These are phyloP conservation scores for Begonia loranthoides DNA, from an alignment of 306 rosid genomes.

Conservation along the genomic window DNA sequence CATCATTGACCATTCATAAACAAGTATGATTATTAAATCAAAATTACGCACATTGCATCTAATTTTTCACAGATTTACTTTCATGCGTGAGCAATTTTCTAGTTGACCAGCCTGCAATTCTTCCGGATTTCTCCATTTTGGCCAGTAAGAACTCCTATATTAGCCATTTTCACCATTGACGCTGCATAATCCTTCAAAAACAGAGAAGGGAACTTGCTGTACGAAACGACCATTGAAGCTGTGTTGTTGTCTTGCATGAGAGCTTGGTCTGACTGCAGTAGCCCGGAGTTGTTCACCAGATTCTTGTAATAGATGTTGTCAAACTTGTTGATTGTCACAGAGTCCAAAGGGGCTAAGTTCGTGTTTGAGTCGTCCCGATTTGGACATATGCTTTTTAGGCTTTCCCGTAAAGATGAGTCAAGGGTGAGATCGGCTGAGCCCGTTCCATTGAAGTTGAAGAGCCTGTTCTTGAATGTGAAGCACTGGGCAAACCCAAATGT, in stretches of 20 bases:
- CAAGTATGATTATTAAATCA: no score
- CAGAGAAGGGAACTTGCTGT: slow-evolving; percentile 41
- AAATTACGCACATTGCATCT: no score
- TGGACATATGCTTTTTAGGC: slow-evolving; percentile 40
- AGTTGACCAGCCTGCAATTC: slow-evolving; percentile 55
- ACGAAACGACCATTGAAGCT: slow-evolving; percentile 36
- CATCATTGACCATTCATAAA: no score
- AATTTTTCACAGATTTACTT: no score
- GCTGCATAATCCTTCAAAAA: slow-evolving; percentile 50
- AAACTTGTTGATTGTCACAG: slow-evolving; percentile 31
- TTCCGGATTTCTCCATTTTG: slow-evolving; percentile 56
- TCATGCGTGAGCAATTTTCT: background rate
- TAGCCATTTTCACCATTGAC: slow-evolving; percentile 64
- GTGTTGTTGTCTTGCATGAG: slow-evolving; percentile 43
- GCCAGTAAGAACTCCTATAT: slow-evolving; percentile 59
- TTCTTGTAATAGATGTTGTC: slow-evolving; percentile 62
- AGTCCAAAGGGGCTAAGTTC: slow-evolving; percentile 50
- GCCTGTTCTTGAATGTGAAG: slow-evolving; percentile 66
- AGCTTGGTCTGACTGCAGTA: slow-evolving; percentile 78
- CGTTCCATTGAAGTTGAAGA: slow-evolving; percentile 46
- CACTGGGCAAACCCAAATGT: slow-evolving; percentile 86
- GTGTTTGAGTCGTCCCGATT: slow-evolving; percentile 49
- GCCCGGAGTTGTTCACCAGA: slow-evolving; percentile 44
- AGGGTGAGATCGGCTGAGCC: slow-evolving; percentile 67
- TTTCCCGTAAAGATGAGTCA: slow-evolving; percentile 30